A percentile compares a stretch with the other conserved stretches of the same genome.
These are phyloP conservation scores for Poteriospumella lacustris DNA, from an alignment of 108 stramenopile species.

Conservation along the genomic window DNA sequence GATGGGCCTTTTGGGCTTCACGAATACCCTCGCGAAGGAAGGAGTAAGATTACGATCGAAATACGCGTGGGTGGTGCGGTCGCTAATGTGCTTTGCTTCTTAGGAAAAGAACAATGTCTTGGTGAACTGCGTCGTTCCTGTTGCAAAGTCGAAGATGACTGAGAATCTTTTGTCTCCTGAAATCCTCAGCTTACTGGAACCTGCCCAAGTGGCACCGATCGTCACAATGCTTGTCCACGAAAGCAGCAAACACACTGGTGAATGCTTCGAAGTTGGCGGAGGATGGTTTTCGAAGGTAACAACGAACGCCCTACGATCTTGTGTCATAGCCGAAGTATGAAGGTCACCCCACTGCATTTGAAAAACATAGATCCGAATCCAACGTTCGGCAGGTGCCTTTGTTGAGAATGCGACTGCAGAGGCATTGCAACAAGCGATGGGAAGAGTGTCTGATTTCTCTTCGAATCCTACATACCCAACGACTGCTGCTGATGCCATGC, in stretches of 20 bases:
- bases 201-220: conserved; percentile 41
- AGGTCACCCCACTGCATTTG: not conserved
- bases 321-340: not conserved
- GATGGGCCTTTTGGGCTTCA: conserved; percentile 41
- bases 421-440: not conserved
- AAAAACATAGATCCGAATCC: not conserved
- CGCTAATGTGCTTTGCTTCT: not conserved
- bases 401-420: conserved; percentile 35
- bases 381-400: conserved; percentile 9
- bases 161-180: conserved; percentile 41
- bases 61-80: too few relatives aligned
- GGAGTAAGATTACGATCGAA: conserved; percentile 15
- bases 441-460: not conserved
- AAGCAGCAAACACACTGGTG: not conserved
- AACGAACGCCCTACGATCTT: not conserved
- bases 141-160: conserved; percentile 44
- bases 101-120: conserved; percentile 20
- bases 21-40: conserved; percentile 37
- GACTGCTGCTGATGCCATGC: not conserved
- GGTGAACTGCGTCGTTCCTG: conserved; percentile 41
- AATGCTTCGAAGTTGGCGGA: conserved; percentile 3
- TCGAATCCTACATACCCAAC: not conserved
- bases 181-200: conserved; percentile 33
- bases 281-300: conserved; percentile 2
- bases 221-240: conserved; percentile 43